Base-by-base conservation (phyloP, 345 rosid species). In the Boechera divaricarpa region DNA sequence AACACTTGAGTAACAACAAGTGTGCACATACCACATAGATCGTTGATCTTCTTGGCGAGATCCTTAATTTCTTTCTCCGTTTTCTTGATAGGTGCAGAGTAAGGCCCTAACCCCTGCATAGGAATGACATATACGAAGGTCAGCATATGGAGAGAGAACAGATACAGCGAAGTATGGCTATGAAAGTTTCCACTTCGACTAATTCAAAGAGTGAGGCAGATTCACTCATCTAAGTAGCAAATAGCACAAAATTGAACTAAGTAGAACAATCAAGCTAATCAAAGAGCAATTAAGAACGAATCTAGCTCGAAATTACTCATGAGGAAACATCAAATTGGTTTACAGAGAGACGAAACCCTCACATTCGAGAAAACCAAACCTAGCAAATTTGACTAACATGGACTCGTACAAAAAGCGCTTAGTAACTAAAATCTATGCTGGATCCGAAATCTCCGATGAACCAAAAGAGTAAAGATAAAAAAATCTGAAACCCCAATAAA, bases 51-150 rank as follows among this genome's bases (percentile, higher is more conserved):
- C 89, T 95, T 95, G 0, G 97, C 96, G 78, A 90, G 84, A 15
- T 92, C 97, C 79, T 92, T 95, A 39, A 92, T 92, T 77, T 91
- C 98, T 80, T 95, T 95, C 80, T 95, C 98, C 0, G 38, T 93
- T 80, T 89, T 92, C 91, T 95, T 95, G 44, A 91, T 92, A 66
- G 92, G 82, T 11, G 80, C 82, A 4, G 97, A 91, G 80, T 95
- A 94, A 32, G 98, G 98, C 57, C 98, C 98, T 76, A 92, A 83
- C 5, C 98, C 99, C 99, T 95, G 80, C 82, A 53, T 36, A 41
- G 26, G 51, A 1, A 53, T 53, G 0, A 53, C 6, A 47, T n/a
- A 13, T 5, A 47, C 18, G 21, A 31, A 56, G 61, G 10, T 56
- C 61, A 31, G 5, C 5, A 28, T 63, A 13, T 33, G 45, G 1